These are phyloP conservation scores for Trametes elegans DNA, from an alignment of 768 basidiomycete genomes.

Conservation along the genomic window DNA sequence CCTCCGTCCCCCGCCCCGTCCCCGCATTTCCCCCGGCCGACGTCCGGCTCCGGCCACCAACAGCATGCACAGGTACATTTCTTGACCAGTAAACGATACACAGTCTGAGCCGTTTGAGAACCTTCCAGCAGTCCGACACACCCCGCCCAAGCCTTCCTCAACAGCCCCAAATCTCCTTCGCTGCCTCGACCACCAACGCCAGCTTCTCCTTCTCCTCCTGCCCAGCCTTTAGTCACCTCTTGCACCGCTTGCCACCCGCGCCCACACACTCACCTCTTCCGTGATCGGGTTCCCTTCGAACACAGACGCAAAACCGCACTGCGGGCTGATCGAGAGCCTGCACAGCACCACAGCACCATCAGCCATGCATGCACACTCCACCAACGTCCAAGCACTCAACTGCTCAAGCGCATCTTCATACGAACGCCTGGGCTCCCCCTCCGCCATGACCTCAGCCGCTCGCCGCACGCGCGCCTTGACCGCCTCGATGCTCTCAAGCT, in stretches of 20 bases:
- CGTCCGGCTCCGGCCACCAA: not conserved
- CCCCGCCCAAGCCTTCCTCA: slow-evolving; percentile 1
- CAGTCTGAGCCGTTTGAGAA: too few species aligned
- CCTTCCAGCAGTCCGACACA: not conserved
- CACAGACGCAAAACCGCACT: slow-evolving; percentile 51
- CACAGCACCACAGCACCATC: not conserved
- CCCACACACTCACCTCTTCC: slow-evolving; percentile 22
- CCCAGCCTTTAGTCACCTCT: not conserved
- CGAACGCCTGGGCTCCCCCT: slow-evolving; percentile 32
- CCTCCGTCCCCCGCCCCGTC: too few species aligned
- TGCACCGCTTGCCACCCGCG: not conserved
- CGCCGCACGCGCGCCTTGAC: slow-evolving; percentile 40
- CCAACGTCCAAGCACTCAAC: slow-evolving; percentile 17
- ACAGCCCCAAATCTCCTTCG: slow-evolving; percentile 35
- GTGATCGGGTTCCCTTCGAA: slow-evolving; percentile 42
- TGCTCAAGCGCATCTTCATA: slow-evolving; percentile 40
- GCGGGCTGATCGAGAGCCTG: slow-evolving; percentile 44
- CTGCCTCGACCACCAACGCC: slow-evolving; percentile 36
- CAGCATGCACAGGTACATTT: too few species aligned
- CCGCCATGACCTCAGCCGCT: slow-evolving; percentile 41
- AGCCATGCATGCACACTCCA: not conserved
- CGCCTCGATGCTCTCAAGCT: slow-evolving; percentile 40
- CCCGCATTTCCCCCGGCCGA: too few species aligned
- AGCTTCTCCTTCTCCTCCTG: slow-evolving; percentile 39
- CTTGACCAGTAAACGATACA: too few species aligned